Evolutionary conservation across 176 grass and related monocot species (phyloP), one percentile per base, ranked within the genome.

Genomic region (Microstegium vimineum): DNA sequence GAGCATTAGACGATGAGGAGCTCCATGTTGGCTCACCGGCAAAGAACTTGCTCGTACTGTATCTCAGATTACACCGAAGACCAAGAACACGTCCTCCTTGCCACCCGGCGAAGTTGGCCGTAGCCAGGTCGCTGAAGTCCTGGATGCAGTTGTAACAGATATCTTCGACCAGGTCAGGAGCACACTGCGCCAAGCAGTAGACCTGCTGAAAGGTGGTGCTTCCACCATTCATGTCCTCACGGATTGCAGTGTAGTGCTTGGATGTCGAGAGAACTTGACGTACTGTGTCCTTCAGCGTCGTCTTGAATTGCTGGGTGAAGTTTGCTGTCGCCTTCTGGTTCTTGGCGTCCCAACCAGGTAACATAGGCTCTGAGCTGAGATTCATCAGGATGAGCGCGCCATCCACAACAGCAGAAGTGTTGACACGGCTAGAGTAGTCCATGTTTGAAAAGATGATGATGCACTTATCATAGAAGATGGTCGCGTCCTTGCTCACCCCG

Each of bases 141-240:
- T 66, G 15, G 2, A 91, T 18, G 37, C 90, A 91, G 34, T 63
- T 43, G 35, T 42, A 46, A n/a, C 82, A 84, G 20, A 76, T 5
- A 6, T 10, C 62, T 10, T 16, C 1, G 4, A 56, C 15, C 34
- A 91, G 5, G 36, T 87, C 81, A 17, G 75, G 83, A 0, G 43
- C 63, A 40, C 80, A 91, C 61, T 91, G 89, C 2, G 42, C 66
- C 42, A 90, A 33, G 1, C 63, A 57, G 46, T 83, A 86, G 22
- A 83, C 20, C 32, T 20, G 0, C 0, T 11, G 73, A 1, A 36
- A 16, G 0, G 11, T 61, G 6, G 20, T 47, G 28, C 30, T 26
- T 2, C 46, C 22, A 22, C 8, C 36, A 27, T 62, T 33, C 9
- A 45, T 33, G 9, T 36, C 49, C 16, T 23, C 46, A 3, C 23